phyloP scores from a whole-genome alignment of 1,139 yeast genomes.

The Kodamaea sp. region DNA sequence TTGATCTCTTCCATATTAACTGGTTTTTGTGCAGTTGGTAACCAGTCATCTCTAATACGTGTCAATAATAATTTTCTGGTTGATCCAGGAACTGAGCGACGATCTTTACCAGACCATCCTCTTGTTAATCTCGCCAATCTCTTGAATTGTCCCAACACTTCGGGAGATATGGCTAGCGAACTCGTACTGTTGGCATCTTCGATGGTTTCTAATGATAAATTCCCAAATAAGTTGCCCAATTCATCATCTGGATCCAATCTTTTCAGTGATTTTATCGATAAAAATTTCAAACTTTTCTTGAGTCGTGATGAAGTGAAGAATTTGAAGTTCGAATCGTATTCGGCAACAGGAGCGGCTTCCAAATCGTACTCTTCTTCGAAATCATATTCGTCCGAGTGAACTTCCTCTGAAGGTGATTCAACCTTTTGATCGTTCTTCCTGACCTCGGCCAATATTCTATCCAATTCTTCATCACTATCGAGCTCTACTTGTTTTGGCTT shows the following conservation, averaged over 20 bases:
- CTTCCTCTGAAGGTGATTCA: background rate
- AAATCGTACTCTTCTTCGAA: constrained; percentile 31
- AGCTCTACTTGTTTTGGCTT: constrained; percentile 8
- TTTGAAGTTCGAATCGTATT: constrained; percentile 41
- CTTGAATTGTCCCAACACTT: constrained; percentile 60
- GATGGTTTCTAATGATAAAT: constrained; percentile 61
- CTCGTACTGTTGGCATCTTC: constrained; percentile 71
- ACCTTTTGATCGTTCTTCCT: constrained; percentile 29
- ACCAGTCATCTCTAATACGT: constrained; percentile 76
- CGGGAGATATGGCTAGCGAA: constrained; percentile 60
- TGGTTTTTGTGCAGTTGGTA: constrained; percentile 67
- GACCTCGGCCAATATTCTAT: constrained; percentile 35
- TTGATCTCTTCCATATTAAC: constrained; percentile 57
- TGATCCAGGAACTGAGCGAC: constrained; percentile 69
- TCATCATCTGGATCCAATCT: constrained; percentile 80
- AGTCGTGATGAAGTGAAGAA: constrained; percentile 44
- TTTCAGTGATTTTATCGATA: constrained; percentile 44
- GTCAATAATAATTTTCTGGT: constrained; percentile 64
- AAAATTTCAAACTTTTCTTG: constrained; percentile 33
- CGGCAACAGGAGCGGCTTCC: constrained; percentile 32
- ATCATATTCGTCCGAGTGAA: constrained; percentile 21
- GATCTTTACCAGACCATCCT: constrained; percentile 84
- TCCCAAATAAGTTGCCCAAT: constrained; percentile 69
- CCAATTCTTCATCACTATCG: constrained; percentile 42
- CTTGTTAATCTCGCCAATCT: constrained; percentile 59